Conservation (phyloP, 1,284 basidiomycete genomes). For the Boletus mariae region DNA sequence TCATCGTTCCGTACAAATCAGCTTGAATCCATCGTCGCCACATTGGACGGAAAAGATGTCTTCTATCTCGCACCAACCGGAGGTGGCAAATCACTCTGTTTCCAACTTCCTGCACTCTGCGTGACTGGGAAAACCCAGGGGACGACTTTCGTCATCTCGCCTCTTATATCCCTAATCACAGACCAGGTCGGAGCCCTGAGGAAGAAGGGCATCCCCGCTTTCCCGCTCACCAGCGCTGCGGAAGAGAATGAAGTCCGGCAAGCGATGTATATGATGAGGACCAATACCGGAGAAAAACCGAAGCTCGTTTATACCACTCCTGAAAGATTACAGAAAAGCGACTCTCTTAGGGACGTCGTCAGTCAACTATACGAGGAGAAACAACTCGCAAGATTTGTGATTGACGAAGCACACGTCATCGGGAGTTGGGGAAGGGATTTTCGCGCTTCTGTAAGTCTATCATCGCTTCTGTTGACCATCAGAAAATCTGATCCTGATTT, state of each 20-base stretch:
- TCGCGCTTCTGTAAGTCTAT: constrained; percentile 61
- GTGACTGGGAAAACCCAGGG: constrained; percentile 67
- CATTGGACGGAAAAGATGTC: constrained; percentile 80
- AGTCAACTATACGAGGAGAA: constrained; percentile 51
- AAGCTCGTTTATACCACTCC: constrained; percentile 89
- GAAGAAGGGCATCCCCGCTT: constrained; percentile 60
- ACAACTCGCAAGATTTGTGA: constrained; percentile 83
- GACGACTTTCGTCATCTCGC: constrained; percentile 91
- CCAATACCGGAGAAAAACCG: constrained; percentile 44
- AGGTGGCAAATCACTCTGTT: constrained; percentile 89
- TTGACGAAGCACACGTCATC: constrained; percentile 97
- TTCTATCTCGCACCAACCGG: constrained; percentile 98
- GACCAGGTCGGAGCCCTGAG: constrained; percentile 84
- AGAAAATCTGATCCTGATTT: constrained; percentile 6
- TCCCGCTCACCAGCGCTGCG: constrained; percentile 57
- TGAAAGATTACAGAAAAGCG: constrained; percentile 76
- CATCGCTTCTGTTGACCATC: not conserved
- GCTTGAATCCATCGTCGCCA: constrained; percentile 81
- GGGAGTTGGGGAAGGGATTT: constrained; percentile 85
- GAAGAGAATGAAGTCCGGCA: constrained; percentile 45
- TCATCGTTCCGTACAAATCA: constrained; percentile 79
- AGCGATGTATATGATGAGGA: constrained; percentile 40
- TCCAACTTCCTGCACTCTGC: constrained; percentile 85
- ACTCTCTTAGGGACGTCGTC: constrained; percentile 56
- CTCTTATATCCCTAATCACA: constrained; percentile 85